phyloP scores from a whole-genome alignment of 139 green algal genomes.

The Chlorella sp. region DNA sequence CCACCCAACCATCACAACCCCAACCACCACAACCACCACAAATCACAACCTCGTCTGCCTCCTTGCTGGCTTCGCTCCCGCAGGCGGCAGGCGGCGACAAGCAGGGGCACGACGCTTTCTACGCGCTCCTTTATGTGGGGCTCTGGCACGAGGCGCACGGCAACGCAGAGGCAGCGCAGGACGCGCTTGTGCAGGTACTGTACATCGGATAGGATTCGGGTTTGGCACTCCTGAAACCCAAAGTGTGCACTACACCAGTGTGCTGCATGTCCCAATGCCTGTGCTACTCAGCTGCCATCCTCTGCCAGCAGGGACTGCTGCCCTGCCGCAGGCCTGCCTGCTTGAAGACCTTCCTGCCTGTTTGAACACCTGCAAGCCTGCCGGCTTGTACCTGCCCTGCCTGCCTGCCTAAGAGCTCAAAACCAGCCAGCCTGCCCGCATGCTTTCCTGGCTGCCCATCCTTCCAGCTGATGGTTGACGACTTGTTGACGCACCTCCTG shows the following conservation, averaged over 20 bases:
- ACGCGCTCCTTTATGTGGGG: conserved; percentile 78
- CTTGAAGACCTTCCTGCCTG: background rate
- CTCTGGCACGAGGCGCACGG: conserved; percentile 80
- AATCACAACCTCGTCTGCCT: background rate
- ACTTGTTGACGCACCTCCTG: too few species aligned
- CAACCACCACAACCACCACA: too few species aligned
- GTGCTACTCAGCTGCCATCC: too few species aligned
- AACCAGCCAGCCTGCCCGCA: too few species aligned
- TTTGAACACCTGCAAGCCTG: background rate
- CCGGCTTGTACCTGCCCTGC: background rate
- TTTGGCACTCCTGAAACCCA: too few species aligned
- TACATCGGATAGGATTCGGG: too few species aligned
- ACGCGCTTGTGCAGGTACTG: conserved; percentile 43
- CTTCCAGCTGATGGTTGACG: too few species aligned
- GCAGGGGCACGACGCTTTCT: conserved; percentile 73
- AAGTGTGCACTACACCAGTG: too few species aligned
- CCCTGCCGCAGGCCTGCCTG: background rate
- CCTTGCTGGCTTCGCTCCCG: background rate
- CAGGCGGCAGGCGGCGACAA: conserved; percentile 29
- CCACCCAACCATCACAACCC: background rate
- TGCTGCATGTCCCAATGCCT: too few species aligned
- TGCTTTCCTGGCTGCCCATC: too few species aligned
- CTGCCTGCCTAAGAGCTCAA: too few species aligned
- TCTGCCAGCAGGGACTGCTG: background rate
- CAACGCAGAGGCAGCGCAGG: conserved; percentile 44